Percentiles rank a stretch among this genome's conserved stretches.
These are phyloP conservation scores for Kandelia obovata DNA, from an alignment of 345 rosid genomes.

Conservation along the genomic window DNA sequence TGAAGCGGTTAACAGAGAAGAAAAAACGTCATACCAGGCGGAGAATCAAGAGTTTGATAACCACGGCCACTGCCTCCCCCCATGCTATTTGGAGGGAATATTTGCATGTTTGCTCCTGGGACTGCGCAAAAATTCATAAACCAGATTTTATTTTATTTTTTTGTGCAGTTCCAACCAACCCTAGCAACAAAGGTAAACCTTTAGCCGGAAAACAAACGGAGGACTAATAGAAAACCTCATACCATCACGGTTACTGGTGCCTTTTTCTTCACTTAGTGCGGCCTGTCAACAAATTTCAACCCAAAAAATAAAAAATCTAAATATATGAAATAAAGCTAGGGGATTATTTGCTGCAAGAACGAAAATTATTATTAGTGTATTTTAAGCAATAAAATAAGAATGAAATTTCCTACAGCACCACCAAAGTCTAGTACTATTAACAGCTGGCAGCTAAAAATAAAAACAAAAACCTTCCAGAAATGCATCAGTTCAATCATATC, in stretches of 20 bases:
- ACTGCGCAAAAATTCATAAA: slow-evolving; percentile 35
- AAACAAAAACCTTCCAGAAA: too few species aligned
- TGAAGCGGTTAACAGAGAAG: not conserved
- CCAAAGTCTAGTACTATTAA: too few species aligned
- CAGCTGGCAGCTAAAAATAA: too few species aligned
- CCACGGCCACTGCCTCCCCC: slow-evolving; percentile 49
- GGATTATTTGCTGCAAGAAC: too few species aligned
- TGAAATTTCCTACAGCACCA: too few species aligned
- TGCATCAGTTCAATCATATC: too few species aligned
- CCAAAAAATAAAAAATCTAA: not conserved
- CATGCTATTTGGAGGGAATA: slow-evolving; percentile 52
- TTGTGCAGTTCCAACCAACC: too few species aligned
- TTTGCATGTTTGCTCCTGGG: slow-evolving; percentile 69
- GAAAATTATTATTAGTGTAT: too few species aligned
- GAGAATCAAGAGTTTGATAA: slow-evolving; percentile 67
- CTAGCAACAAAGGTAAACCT: too few species aligned
- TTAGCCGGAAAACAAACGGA: not conserved
- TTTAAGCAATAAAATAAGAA: too few species aligned
- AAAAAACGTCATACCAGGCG: slow-evolving; percentile 46
- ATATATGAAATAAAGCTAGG: too few species aligned
- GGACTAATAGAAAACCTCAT: not conserved
- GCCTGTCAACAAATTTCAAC: slow-evolving; percentile 39
- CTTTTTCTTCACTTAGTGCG: slow-evolving; percentile 53
- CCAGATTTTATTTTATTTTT: not conserved
- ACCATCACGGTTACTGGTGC: slow-evolving; percentile 50